These are phyloP conservation scores for Sicyos baderoa DNA, from an alignment of 306 rosid genomes.

Conservation along the genomic window DNA sequence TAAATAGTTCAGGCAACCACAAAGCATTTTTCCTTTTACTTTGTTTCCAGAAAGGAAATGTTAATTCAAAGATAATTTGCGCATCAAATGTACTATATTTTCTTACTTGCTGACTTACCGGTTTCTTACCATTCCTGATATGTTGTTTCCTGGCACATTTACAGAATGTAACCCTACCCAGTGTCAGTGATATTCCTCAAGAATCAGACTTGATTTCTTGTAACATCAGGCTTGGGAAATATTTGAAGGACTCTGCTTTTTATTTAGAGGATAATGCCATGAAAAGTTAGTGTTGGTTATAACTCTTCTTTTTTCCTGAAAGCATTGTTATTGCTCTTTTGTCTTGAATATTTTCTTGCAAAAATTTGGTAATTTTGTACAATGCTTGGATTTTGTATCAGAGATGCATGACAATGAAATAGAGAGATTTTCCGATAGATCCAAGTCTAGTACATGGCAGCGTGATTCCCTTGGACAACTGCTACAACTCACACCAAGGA, in stretches of 20 bases:
- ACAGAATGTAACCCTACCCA: slow-evolving; percentile 20
- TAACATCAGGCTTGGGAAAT: background rate
- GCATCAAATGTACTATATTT: background rate
- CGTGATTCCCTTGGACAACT: slow-evolving; percentile 20
- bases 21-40: background rate
- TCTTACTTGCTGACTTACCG: background rate
- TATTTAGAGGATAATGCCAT: slow-evolving; percentile 16
- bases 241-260: slow-evolving; percentile 21
- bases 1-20: background rate
- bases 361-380: background rate
- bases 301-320: background rate
- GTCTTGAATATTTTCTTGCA: background rate
- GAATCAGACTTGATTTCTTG: background rate
- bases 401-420: slow-evolving; percentile 10
- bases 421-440: slow-evolving; percentile 19
- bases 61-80: background rate
- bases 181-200: slow-evolving; percentile 9
- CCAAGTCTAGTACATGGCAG: background rate
- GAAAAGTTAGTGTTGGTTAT: slow-evolving; percentile 10
- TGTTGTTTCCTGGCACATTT: slow-evolving; percentile 1
- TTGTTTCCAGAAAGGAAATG: background rate
- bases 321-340: background rate
- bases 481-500: slow-evolving; percentile 15
- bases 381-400: slow-evolving; percentile 8
- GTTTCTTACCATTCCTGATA: background rate